Percentiles rank a stretch among this genome's conserved stretches.
Conservation (phyloP, 805 yeast species). For the Wickerhamiella dianesei region DNA sequence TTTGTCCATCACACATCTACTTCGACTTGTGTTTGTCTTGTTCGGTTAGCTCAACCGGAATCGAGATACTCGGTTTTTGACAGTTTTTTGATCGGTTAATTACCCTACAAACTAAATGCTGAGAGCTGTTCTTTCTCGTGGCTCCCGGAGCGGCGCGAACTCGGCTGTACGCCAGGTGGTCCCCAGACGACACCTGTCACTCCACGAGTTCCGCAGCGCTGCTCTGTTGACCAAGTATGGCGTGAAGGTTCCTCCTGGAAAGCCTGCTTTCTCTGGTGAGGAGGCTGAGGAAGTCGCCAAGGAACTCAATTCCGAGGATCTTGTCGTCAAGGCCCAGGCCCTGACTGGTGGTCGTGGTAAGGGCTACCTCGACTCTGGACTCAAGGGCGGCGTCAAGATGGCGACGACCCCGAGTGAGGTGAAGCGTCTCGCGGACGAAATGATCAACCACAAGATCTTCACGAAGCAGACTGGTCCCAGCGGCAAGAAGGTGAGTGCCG, state of each 20-base stretch:
- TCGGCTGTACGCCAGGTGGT: slow-evolving; percentile 1
- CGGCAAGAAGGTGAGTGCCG: slow-evolving; percentile 95
- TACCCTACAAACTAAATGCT: too few species aligned
- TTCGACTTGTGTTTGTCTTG: neutral
- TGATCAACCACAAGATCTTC: slow-evolving; percentile 85
- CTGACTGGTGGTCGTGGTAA: slow-evolving; percentile 99
- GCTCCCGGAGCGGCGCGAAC: neutral
- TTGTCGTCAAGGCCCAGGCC: slow-evolving; percentile 97
- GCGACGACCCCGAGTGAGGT: slow-evolving; percentile 79
- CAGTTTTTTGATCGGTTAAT: too few species aligned
- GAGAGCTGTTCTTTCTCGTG: slow-evolving; percentile 1
- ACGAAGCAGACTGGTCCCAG: slow-evolving; percentile 97
- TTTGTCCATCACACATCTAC: neutral
- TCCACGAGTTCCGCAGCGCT: slow-evolving; percentile 95
- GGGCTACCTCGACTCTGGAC: slow-evolving; percentile 92
- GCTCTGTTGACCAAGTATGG: slow-evolving; percentile 70
- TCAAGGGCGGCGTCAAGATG: slow-evolving; percentile 92
- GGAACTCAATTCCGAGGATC: slow-evolving; percentile 53
- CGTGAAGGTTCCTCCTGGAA: slow-evolving; percentile 83
- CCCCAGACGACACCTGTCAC: slow-evolving; percentile 58
- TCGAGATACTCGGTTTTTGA: too few species aligned
- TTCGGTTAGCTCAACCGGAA: neutral
- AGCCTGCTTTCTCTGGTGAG: slow-evolving; percentile 77
- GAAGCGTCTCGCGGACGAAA: slow-evolving; percentile 66
- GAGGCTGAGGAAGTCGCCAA: slow-evolving; percentile 78